phyloP scores from a whole-genome alignment of 2,329 filamentous ascomycete species.

The Didymella exigua region DNA sequence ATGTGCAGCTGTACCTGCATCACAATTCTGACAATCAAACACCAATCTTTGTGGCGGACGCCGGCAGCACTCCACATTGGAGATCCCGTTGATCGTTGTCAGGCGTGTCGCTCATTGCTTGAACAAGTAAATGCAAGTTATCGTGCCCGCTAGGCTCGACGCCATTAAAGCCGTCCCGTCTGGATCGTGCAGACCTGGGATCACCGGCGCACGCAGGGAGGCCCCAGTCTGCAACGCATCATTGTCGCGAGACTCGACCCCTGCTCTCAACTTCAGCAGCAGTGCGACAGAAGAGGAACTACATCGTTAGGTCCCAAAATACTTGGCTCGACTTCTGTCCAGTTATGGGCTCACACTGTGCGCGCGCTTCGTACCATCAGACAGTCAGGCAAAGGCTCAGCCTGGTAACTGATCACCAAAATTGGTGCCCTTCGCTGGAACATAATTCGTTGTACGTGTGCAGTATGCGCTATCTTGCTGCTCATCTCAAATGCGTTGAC shows the following conservation, averaged over 20 bases:
- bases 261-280: slow-evolving; percentile 23
- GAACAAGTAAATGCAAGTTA: slow-evolving; percentile 32
- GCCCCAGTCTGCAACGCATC: slow-evolving; percentile 22
- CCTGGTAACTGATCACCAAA: slow-evolving; percentile 6
- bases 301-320: slow-evolving; percentile 8
- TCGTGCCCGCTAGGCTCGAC: slow-evolving; percentile 40
- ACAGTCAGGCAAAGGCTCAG: neutral
- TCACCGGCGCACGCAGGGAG: slow-evolving; percentile 37
- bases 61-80: slow-evolving; percentile 34
- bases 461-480: neutral
- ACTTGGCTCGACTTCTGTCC: slow-evolving; percentile 9
- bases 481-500: neutral
- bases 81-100: slow-evolving; percentile 38
- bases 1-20: slow-evolving; percentile 40
- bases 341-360: slow-evolving; percentile 18
- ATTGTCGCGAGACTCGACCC: slow-evolving; percentile 14
- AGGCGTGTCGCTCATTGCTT: slow-evolving; percentile 35
- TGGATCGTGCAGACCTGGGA: slow-evolving; percentile 40
- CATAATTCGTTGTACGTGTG: slow-evolving; percentile 9
- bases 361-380: slow-evolving; percentile 25
- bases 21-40: slow-evolving; percentile 25
- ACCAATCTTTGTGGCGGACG: slow-evolving; percentile 36
- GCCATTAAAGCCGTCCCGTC: slow-evolving; percentile 43
- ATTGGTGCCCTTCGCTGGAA: slow-evolving; percentile 6
- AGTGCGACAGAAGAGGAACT: slow-evolving; percentile 14